Evolutionary conservation across 1,139 yeast genomes (phyloP).

Genomic region (Protomyces inundatus): DNA sequence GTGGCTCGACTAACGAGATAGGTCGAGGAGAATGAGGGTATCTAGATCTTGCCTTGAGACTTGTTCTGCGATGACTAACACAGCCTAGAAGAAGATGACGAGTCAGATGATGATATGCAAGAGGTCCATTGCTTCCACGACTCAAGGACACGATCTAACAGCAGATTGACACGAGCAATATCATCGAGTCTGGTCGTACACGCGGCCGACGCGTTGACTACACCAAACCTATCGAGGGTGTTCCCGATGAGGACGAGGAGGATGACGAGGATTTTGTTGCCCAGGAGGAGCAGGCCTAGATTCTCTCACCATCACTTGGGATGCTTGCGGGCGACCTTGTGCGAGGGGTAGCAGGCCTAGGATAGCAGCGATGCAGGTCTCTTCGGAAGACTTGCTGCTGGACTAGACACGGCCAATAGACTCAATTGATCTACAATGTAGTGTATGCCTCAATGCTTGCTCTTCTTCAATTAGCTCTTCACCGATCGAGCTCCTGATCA

Average conservation of each 20-base stretch:
- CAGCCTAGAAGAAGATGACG: conserved; percentile 40
- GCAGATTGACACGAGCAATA: conserved; percentile 70
- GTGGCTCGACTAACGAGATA: not conserved
- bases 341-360: too few relatives aligned
- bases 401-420: too few relatives aligned
- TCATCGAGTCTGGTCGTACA: conserved; percentile 79
- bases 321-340: too few relatives aligned
- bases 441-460: too few relatives aligned
- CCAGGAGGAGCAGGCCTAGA: not conserved
- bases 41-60: not conserved
- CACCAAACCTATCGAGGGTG: conserved; percentile 41
- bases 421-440: too few relatives aligned
- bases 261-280: conserved; percentile 22
- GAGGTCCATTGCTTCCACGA: conserved; percentile 40
- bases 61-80: not conserved
- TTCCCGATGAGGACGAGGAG: conserved; percentile 28
- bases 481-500: too few relatives aligned
- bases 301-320: not conserved
- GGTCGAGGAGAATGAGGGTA: conserved; percentile 15
- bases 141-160: not conserved
- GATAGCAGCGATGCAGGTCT: too few relatives aligned
- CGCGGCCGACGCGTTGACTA: conserved; percentile 87
- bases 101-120: conserved; percentile 71
- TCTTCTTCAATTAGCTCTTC: too few relatives aligned
- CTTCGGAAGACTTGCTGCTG: too few relatives aligned